Conservation (phyloP, 345 rosid genomes). For the Populus euphratica region DNA sequence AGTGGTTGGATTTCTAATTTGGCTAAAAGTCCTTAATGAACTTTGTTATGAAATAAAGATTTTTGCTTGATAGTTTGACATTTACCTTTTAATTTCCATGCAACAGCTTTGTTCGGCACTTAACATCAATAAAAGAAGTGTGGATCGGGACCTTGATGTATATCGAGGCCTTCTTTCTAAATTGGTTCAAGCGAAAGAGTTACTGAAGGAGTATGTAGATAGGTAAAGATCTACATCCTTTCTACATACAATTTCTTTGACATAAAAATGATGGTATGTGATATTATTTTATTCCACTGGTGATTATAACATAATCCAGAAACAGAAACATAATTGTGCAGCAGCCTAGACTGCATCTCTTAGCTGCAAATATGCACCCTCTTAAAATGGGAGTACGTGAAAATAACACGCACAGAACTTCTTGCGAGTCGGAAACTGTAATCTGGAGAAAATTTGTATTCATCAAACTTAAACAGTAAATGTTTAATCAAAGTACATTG, state of each 20-base stretch:
- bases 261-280: neutral
- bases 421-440: neutral
- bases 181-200: conserved; percentile 95
- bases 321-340: neutral
- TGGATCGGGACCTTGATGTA: conserved; percentile 94
- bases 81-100: conserved; percentile 13
- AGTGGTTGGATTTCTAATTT: neutral
- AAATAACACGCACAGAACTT: neutral
- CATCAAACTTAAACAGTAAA: neutral
- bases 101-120: conserved; percentile 87
- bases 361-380: neutral
- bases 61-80: neutral
- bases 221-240: conserved; percentile 45
- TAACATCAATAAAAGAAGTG: conserved; percentile 79
- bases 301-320: neutral
- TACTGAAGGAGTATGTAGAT: conserved; percentile 84
- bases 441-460: neutral
- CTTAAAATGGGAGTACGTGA: neutral
- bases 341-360: neutral
- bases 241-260: neutral
- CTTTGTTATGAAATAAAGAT: neutral
- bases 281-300: neutral
- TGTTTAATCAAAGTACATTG: neutral
- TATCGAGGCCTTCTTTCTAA: conserved; percentile 90
- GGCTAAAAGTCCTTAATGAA: neutral